Evolutionary conservation across 2,329 filamentous ascomycete genomes (phyloP), one percentile per base, ranked within the genome.

Genomic region (Coleophoma eucalyptorum): DNA sequence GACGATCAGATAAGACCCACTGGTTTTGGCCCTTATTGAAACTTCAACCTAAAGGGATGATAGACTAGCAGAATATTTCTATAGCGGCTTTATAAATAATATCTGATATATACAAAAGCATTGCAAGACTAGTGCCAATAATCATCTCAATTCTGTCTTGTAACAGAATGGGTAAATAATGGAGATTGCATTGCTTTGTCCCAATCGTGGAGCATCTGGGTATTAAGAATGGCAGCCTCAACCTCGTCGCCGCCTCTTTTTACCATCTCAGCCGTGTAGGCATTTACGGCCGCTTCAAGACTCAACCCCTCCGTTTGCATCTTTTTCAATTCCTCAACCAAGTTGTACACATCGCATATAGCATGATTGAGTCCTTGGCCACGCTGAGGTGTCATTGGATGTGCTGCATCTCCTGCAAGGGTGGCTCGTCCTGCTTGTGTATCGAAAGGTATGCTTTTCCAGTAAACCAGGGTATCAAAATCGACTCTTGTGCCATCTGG

Each of bases 321-420:
- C n/a, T 52, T 50, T 35, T 49, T 45, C 40, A 55, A 37, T 13
- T 50, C 48, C n/a, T 48, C 43, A 19, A 43, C 16, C 13, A 42
- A 38, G 32, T 41, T 40, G 38, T 26, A 12, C n/a, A 37, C 31
- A 43, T 46, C 34, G 15, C 43, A 46, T 26, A 50, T 46, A 15
- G 49, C 49, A 42, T 50, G 43, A 31, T 52, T 52, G 10, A 52
- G 21, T 19, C 50, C 50, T 41, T 52, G 50, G 41, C 50, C 50
- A 45, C 50, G 45, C 53, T 75, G 62, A 49, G 58, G 64, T 11
- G 62, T 62, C 62, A 66, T 64, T n/a, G 62, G 59, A 41, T 66
- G 63, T 19, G 62, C 62, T 34, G 64, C 62, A 51, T 65, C 63
- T 3, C 64, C 63, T 12, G 53, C 51, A 13, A 65, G 49, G 44